Conservation (phyloP, 1,139 yeast species). For the Kluyveromyces sp. region DNA sequence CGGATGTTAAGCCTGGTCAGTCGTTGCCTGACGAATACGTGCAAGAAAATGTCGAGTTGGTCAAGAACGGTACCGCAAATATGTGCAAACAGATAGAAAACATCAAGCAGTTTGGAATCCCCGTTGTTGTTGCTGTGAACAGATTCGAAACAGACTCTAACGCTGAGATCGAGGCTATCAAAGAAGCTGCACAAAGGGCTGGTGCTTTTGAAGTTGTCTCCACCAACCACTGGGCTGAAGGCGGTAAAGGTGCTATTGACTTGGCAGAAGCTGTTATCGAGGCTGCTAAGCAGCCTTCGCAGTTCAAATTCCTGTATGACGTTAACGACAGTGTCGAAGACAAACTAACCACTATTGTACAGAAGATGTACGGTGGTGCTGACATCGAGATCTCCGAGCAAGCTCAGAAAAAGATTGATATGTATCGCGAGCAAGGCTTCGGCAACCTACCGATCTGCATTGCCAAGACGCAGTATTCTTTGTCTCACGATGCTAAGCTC, state of each 20-base stretch:
- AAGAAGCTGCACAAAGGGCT: slow-evolving; percentile 56
- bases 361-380: slow-evolving; percentile 71
- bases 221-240: slow-evolving; percentile 75
- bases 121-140: slow-evolving; percentile 75
- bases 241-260: slow-evolving; percentile 67
- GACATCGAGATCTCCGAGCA: slow-evolving; percentile 58
- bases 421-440: slow-evolving; percentile 63
- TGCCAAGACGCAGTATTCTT: slow-evolving; percentile 78
- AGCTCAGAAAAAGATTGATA: slow-evolving; percentile 60
- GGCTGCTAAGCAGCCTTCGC: slow-evolving; percentile 41
- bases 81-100: slow-evolving; percentile 69
- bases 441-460: slow-evolving; percentile 72
- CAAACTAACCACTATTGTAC: slow-evolving; percentile 57
- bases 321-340: slow-evolving; percentile 55
- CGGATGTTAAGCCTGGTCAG: slow-evolving; percentile 78
- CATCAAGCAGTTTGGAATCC: slow-evolving; percentile 63
- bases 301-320: slow-evolving; percentile 54
- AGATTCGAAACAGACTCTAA: slow-evolving; percentile 64
- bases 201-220: slow-evolving; percentile 73
- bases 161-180: slow-evolving; percentile 60
- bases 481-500: slow-evolving; percentile 73
- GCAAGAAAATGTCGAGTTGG: slow-evolving; percentile 58
- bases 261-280: slow-evolving; percentile 64
- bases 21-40: slow-evolving; percentile 61
- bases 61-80: slow-evolving; percentile 61